Evolutionary conservation across 179 eudicot species (phyloP).

Genomic region (Drosera spatulata): DNA sequence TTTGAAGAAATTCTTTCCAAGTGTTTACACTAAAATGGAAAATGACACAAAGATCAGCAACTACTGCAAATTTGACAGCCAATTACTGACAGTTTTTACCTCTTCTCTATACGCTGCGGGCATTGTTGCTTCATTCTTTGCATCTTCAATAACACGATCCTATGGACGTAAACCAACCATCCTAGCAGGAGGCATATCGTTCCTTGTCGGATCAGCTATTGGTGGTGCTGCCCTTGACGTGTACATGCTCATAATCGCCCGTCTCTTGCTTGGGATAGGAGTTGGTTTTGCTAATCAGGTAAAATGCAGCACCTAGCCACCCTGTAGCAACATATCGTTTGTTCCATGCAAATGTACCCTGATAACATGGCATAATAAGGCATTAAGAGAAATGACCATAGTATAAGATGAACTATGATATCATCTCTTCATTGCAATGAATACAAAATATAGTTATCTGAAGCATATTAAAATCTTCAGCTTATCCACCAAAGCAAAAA

Average conservation of each 20-base stretch:
- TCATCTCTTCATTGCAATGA: no score
- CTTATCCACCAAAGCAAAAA: no score
- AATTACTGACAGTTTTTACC: constrained; percentile 33
- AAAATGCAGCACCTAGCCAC: not conserved
- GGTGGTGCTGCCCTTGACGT: constrained; percentile 10
- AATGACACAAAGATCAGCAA: constrained; percentile 33
- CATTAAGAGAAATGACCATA: no score
- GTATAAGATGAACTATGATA: no score
- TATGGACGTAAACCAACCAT: constrained; percentile 42
- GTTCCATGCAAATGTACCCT: not conserved
- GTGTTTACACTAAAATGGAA: constrained; percentile 16
- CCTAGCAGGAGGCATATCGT: constrained; percentile 37
- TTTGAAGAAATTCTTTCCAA: constrained; percentile 34
- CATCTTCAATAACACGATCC: constrained; percentile 18
- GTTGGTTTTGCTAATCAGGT: not conserved
- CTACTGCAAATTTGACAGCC: constrained; percentile 8
- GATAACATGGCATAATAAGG: no score
- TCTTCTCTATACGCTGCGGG: constrained; percentile 31
- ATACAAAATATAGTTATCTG: no score
- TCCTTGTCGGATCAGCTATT: constrained; percentile 30
- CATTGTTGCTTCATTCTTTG: constrained; percentile 17
- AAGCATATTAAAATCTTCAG: no score
- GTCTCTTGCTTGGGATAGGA: constrained; percentile 8
- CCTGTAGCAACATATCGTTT: not conserved
- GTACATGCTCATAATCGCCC: constrained; percentile 17